Evolutionary conservation across 495 filamentous ascomycete genomes (phyloP), one percentile per base, ranked within the genome.

Genomic region (Cladorrhinum samala): DNA sequence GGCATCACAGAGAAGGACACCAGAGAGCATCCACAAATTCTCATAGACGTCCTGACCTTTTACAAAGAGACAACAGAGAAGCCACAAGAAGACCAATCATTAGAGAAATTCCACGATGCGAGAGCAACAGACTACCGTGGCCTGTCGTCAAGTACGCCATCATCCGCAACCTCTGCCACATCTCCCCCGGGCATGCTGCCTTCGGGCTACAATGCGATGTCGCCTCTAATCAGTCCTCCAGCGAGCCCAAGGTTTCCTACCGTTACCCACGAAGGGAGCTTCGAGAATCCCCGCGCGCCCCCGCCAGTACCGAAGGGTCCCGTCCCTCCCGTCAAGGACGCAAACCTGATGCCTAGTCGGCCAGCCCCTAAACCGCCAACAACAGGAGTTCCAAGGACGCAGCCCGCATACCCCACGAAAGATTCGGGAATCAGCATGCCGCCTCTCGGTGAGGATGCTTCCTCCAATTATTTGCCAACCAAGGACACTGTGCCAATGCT

Each of bases 1-100:
- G 93, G 93, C 51, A 97, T 98, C 60, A 88, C 92, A 3, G 89
- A 95, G 72, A 90, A 89, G 70, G 93, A 96, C 63, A 91, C 94
- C 70, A 85, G 95, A 68, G 85, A 94, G 69, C 89, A 98, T 63
- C 93, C 93, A 1, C 89, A 97, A 65, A 87, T 90, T 45, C 87
- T 96, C 64, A 83, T 91, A 57, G 87, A 98, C 65, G 91, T 98
- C 64, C 89, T 98, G 70, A 85, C 83, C 42, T 97, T 96, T 68
- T 97, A 94, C 71, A 92, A 95, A 63, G 91, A 95, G 68, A 95
- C 88, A 57, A 84, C 86, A 11, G 89, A 89, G 44, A 84, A 83
- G 46, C 82, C 82, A 55, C 78, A 72, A 49, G 87, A 94, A 54
- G 92, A 97, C 65, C 86, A 87, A 58, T 85, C 92, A 23, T 91